Percentiles rank a stretch among this genome's conserved stretches.
These are phyloP conservation scores for Blastobotrys buckinghamii DNA, from an alignment of 1,139 yeast species.

Conservation along the genomic window DNA sequence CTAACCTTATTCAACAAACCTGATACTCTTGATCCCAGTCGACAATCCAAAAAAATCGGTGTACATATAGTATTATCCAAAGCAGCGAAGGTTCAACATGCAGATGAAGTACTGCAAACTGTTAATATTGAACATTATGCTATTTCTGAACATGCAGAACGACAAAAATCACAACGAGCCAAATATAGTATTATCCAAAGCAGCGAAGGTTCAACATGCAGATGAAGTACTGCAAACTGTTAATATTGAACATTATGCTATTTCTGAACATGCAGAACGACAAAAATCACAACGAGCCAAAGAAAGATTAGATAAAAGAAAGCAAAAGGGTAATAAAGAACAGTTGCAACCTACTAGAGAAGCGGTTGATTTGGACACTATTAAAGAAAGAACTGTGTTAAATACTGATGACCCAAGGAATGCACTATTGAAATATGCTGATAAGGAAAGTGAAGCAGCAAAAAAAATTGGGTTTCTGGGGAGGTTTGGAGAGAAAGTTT, in stretches of 20 bases:
- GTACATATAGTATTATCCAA: constrained; percentile 35
- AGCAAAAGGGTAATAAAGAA: constrained; percentile 13
- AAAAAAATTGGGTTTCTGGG: constrained; percentile 5
- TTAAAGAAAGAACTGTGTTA: constrained; percentile 9
- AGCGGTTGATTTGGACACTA: constrained; percentile 20
- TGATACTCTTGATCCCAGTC: constrained; percentile 11
- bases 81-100: constrained; percentile 33
- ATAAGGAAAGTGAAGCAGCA: constrained; percentile 29
- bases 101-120: constrained; percentile 33
- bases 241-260: constrained; percentile 29
- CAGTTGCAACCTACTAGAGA: constrained; percentile 22
- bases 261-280: constrained; percentile 22
- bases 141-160: constrained; percentile 22
- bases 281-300: constrained; percentile 10
- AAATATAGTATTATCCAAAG: constrained; percentile 26
- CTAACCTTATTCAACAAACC: constrained; percentile 27
- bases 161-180: constrained; percentile 9
- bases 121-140: constrained; percentile 31
- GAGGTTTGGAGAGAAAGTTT: not conserved
- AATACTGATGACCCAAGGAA: constrained; percentile 36
- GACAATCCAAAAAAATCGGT: constrained; percentile 29
- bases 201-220: constrained; percentile 34
- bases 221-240: constrained; percentile 32
- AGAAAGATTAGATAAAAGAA: constrained; percentile 7
- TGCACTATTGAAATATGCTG: constrained; percentile 30